Percentiles rank a stretch among this genome's conserved stretches.
phyloP scores from a whole-genome alignment of 2,329 filamentous ascomycete species.

The Botrytis porri region DNA sequence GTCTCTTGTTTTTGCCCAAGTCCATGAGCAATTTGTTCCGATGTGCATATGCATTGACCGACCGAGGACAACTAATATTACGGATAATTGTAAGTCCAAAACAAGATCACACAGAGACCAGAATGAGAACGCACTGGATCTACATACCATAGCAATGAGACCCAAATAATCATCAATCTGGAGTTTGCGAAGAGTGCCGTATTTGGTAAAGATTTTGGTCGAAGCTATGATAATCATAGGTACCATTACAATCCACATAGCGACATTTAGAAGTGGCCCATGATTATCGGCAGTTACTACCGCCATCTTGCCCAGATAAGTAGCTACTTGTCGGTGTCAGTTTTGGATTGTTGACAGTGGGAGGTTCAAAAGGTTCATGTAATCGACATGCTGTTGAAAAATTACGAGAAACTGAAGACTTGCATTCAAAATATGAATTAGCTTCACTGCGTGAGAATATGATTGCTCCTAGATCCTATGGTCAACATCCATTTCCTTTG shows the following conservation, averaged over 20 bases:
- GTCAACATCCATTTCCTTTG: no score
- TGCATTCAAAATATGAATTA: no score
- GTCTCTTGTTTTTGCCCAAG: conserved; percentile 5
- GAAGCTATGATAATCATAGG: conserved; percentile 8
- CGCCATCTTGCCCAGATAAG: conserved; percentile 3
- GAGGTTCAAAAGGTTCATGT: background rate
- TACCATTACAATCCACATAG: conserved; percentile 16
- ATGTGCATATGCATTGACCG: conserved; percentile 11
- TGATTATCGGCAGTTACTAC: conserved; percentile 8
- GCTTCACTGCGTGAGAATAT: no score
- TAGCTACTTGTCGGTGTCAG: background rate
- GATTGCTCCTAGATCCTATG: no score
- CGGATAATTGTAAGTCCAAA: background rate
- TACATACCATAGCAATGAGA: conserved; percentile 8
- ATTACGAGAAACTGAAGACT: background rate
- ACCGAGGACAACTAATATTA: background rate
- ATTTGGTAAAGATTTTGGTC: conserved; percentile 17
- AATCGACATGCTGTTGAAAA: background rate
- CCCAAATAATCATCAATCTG: conserved; percentile 4
- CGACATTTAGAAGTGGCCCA: conserved; percentile 14
- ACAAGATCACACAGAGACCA: background rate
- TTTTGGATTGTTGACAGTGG: background rate
- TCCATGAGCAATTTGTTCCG: background rate
- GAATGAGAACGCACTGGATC: background rate
- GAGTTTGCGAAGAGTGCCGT: background rate